These are phyloP conservation scores for Crithidia acanthocephali DNA, from an alignment of 208 protist genomes.

Conservation along the genomic window DNA sequence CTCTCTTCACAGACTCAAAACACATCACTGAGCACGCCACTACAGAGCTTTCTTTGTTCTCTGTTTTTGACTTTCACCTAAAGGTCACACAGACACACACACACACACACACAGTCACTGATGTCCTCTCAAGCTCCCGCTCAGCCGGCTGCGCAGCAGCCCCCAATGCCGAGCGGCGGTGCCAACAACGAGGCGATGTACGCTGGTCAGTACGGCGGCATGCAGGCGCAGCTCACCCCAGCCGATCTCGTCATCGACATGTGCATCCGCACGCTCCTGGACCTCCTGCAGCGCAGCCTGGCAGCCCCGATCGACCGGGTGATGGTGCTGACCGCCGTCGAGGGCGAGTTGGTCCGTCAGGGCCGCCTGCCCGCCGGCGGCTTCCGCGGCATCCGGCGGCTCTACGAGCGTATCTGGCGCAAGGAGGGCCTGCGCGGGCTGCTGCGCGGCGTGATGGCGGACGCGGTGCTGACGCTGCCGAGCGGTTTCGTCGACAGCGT, in stretches of 20 bases:
- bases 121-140: constrained; percentile 24
- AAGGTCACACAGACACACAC: not conserved
- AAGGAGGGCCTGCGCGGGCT: constrained; percentile 63
- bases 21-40: not conserved
- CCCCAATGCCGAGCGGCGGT: constrained; percentile 9
- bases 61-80: too few species aligned
- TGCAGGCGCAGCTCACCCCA: constrained; percentile 18
- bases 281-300: constrained; percentile 66
- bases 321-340: constrained; percentile 69
- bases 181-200: constrained; percentile 5
- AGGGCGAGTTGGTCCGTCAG: constrained; percentile 77
- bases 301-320: constrained; percentile 67
- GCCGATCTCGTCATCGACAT: constrained; percentile 52
- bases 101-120: not conserved
- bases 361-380: constrained; percentile 65
- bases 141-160: constrained; percentile 8
- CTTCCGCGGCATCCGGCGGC: constrained; percentile 59
- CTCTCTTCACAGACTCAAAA: not conserved
- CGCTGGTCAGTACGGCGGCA: constrained; percentile 18
- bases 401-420: constrained; percentile 57
- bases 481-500: constrained; percentile 60
- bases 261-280: constrained; percentile 45
- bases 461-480: constrained; percentile 64
- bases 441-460: constrained; percentile 68
- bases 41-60: too few species aligned